These are phyloP conservation scores for Phylloporus scabripes DNA, from an alignment of 768 basidiomycete genomes.

Conservation along the genomic window DNA sequence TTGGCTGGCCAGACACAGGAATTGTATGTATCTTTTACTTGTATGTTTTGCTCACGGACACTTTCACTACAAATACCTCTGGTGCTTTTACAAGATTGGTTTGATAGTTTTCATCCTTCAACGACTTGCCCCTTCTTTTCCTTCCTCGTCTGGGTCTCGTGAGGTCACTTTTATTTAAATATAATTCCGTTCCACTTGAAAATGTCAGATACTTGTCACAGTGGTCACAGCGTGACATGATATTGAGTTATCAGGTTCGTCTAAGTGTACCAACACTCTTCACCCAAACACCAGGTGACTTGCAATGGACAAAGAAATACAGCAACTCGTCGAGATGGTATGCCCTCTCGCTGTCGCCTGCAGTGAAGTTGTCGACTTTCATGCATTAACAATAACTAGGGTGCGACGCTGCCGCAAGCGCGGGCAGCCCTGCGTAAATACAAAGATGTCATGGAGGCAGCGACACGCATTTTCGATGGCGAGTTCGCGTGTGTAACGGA, in stretches of 20 bases:
- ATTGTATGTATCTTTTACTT: conserved; percentile 26
- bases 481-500: conserved; percentile 70
- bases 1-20: conserved; percentile 27
- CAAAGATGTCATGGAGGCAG: conserved; percentile 90
- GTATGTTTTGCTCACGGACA: conserved; percentile 19
- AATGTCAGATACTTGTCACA: conserved; percentile 8
- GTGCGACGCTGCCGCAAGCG: conserved; percentile 77
- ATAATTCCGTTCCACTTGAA: background rate
- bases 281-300: background rate
- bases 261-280: conserved; percentile 10
- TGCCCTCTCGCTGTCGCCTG: conserved; percentile 4
- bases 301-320: conserved; percentile 47
- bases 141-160: conserved; percentile 11
- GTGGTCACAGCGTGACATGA: conserved; percentile 22
- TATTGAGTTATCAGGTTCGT: conserved; percentile 17
- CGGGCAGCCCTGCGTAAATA: conserved; percentile 74
- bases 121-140: background rate
- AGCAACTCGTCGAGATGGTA: conserved; percentile 64
- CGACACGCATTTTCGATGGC: conserved; percentile 80
- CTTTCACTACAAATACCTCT: conserved; percentile 9
- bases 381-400: conserved; percentile 40
- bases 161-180: conserved; percentile 17
- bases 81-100: conserved; percentile 2
- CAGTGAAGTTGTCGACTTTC: background rate
- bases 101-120: conserved; percentile 4